Base-by-base conservation (phyloP, 2,329 filamentous ascomycete genomes). In the Exophiala sp. region DNA sequence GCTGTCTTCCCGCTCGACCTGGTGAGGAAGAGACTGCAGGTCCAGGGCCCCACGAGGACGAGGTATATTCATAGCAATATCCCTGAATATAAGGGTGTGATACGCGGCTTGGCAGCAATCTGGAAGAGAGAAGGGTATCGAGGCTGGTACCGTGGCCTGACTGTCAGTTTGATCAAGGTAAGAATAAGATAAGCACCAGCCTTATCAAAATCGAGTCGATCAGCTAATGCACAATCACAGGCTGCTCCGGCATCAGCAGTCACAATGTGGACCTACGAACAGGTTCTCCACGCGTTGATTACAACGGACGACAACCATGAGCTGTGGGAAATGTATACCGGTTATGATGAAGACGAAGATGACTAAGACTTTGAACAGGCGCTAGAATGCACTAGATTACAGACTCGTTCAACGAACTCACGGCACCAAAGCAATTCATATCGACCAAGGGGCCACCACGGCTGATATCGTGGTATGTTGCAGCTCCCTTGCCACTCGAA, bases 211-310 rank as follows among this genome's bases (percentile, higher is more conserved):
- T n/a, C n/a, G n/a, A n/a, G n/a, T n/a, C n/a, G n/a, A n/a, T n/a
- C n/a, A n/a, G n/a, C n/a, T n/a, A n/a, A n/a, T n/a, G n/a, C n/a
- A n/a, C n/a, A n/a, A n/a, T n/a, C n/a, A n/a, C 27, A 55, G 52
- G 54, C 91, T 24, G 93, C 91, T 18, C 93, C 93, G n/a, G 82
- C 87, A 22, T 93, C 87, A 66, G 88, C 90, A 5, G 81, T 95
- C 24, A 96, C 90, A 0, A 87, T 96, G 75, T 96, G 89, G 88
- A 94, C 88, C 1, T 96, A 95, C 68, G 90, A 95, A 71, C 75
- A 83, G 63, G 79, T 79, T 14, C 71, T 96, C 70, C 77, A 73
- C 43, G 58, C 80, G 18, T 71, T 91, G 55, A 68, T 71, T 50
- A 65, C 68, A 37, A 60, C 65, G 46, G 65, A 67, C 18, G 22